These are phyloP conservation scores for Lizonia empirigonia DNA, from an alignment of 2,329 filamentous ascomycete genomes.

Conservation along the genomic window DNA sequence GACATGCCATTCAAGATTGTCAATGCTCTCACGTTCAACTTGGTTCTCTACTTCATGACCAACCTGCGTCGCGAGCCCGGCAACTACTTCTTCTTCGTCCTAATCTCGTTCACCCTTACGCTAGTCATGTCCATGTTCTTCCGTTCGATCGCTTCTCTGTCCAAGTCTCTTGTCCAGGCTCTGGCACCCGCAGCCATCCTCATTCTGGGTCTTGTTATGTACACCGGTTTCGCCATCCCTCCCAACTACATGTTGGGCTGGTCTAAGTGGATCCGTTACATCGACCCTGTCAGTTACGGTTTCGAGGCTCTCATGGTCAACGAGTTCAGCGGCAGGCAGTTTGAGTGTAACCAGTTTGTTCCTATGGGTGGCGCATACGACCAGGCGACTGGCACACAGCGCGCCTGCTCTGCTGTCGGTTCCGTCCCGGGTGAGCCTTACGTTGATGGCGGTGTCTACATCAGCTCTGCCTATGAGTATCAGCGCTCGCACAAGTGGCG, in stretches of 20 bases:
- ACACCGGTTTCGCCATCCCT: conserved; percentile 68
- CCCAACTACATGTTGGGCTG: conserved; percentile 72
- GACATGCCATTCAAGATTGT: conserved; percentile 82
- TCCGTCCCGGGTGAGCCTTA: conserved; percentile 45
- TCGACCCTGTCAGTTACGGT: conserved; percentile 78
- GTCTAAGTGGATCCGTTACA: conserved; percentile 82
- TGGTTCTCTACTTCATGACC: conserved; percentile 85
- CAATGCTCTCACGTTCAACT: conserved; percentile 78
- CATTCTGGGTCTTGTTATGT: conserved; percentile 69
- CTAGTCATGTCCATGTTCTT: conserved; percentile 87
- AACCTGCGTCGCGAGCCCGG: conserved; percentile 75
- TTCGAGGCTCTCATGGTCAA: conserved; percentile 85
- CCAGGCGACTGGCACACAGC: conserved; percentile 34
- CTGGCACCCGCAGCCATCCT: conserved; percentile 62
- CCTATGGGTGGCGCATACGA: conserved; percentile 51
- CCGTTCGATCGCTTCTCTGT: conserved; percentile 77
- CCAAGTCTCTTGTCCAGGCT: conserved; percentile 67
- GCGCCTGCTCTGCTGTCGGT: conserved; percentile 52
- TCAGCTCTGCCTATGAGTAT: conserved; percentile 44
- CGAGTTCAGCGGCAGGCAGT: conserved; percentile 73
- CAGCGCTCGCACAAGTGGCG: conserved; percentile 52
- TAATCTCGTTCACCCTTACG: conserved; percentile 75
- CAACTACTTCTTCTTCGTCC: conserved; percentile 83
- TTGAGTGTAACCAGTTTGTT: conserved; percentile 55
- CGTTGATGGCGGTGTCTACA: conserved; percentile 50